A percentile compares a stretch with the other conserved stretches of the same genome.
Evolutionary conservation across 495 filamentous ascomycete species (phyloP).

Genomic region (Echria macrotheca): DNA sequence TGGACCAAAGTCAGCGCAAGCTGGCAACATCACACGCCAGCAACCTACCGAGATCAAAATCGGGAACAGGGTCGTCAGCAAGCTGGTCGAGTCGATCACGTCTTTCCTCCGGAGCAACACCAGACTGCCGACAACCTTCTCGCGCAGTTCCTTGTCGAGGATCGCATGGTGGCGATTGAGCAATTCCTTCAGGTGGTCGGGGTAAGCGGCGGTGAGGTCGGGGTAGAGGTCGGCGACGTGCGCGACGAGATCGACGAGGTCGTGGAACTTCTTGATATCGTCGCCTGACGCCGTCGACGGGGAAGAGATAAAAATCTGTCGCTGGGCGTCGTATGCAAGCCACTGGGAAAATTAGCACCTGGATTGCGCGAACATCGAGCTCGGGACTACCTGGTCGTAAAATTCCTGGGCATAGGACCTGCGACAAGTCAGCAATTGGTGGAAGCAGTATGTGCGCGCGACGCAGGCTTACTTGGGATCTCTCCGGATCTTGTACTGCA

Average conservation of each 20-base stretch:
- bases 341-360: constrained; percentile 41
- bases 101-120: constrained; percentile 87
- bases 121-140: constrained; percentile 90
- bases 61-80: constrained; percentile 86
- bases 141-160: constrained; percentile 74
- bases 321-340: constrained; percentile 83
- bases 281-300: constrained; percentile 70
- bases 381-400: constrained; percentile 49
- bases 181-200: constrained; percentile 74
- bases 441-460: not conserved
- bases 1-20: too few species aligned
- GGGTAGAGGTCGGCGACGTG: constrained; percentile 95
- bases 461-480: constrained; percentile 62
- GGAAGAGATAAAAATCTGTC: constrained; percentile 81
- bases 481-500: constrained; percentile 82
- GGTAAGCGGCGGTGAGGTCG: constrained; percentile 66
- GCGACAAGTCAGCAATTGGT: constrained; percentile 1
- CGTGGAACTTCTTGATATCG: constrained; percentile 72
- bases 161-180: constrained; percentile 73
- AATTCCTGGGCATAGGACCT: constrained; percentile 86
- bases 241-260: constrained; percentile 75
- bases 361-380: not conserved
- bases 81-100: constrained; percentile 72
- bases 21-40: not conserved
- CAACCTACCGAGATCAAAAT: constrained; percentile 52